Conservation (phyloP, 2,329 filamentous ascomycete species). For the Ascochyta lentis region DNA sequence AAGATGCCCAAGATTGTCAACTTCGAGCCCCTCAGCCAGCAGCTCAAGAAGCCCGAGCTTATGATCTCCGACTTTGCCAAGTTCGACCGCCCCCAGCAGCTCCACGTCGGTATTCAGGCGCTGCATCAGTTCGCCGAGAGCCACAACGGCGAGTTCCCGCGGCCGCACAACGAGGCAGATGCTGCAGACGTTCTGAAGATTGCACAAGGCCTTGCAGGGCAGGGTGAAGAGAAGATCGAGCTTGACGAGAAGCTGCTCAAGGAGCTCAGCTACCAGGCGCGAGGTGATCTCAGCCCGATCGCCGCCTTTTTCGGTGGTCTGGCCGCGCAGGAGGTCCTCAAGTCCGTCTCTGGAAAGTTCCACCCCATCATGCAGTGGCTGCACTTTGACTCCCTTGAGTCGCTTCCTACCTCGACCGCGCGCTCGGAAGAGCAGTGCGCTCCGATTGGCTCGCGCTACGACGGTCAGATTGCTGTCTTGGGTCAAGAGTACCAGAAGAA, state of each 20-base stretch:
- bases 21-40: conserved; percentile 80
- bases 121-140: conserved; percentile 82
- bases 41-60: conserved; percentile 86
- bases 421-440: conserved; percentile 89
- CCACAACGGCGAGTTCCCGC: conserved; percentile 75
- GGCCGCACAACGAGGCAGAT: conserved; percentile 84
- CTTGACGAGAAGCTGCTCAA: conserved; percentile 90
- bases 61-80: conserved; percentile 96
- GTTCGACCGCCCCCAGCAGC: conserved; percentile 90
- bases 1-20: conserved; percentile 97
- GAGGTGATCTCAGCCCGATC: conserved; percentile 88
- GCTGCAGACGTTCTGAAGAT: conserved; percentile 78
- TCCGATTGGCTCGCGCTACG: conserved; percentile 84
- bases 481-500: conserved; percentile 94
- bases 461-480: conserved; percentile 96
- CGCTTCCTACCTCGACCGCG: conserved; percentile 75
- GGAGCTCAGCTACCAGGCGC: conserved; percentile 93
- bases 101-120: conserved; percentile 92
- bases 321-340: conserved; percentile 91
- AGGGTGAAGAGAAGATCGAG: conserved; percentile 74
- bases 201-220: conserved; percentile 73
- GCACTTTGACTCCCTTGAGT: conserved; percentile 98
- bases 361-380: conserved; percentile 94
- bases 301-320: conserved; percentile 95
- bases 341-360: conserved; percentile 97